Evolutionary conservation across 2,329 filamentous ascomycete species (phyloP), one percentile per base, ranked within the genome.

Genomic region (Xylaria sp.): DNA sequence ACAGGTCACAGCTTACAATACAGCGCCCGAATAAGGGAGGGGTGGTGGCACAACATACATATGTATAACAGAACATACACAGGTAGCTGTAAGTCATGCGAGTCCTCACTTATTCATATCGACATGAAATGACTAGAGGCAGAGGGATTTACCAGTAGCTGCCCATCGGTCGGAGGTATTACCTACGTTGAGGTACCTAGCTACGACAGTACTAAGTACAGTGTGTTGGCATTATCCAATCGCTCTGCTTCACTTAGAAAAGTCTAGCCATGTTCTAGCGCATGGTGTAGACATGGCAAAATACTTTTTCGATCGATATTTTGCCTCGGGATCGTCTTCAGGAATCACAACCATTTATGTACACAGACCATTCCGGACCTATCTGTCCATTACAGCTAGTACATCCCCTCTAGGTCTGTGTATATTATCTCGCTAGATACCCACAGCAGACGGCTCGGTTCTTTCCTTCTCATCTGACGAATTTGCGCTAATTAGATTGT

Each of bases 281-380:
- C 25, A 31, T 10, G 31, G 39, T 39, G 33, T 23, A 56, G 13
- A 56, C 51, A 54, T 54, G 33, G 33, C 2, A 36, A 15, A 56
- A 41, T 15, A 43, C 36, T 20, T 23, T 23, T 39, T 49, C n/a
- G 46, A 61, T 61, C 58, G 58, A 51, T 28, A 13, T 31, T 48
- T 60, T 60, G 57, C 57, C 4, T 60, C n/a, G 46, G 31, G 59
- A 62, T 62, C 59, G 59, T 31, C 20, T 25, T 58, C 23, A n/a
- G 18, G 12, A 18, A 58, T 58, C 39, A 31, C 23, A 12, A 12
- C 8, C 25, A 56, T 56, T n/a, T 20, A 48, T 18, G n/a, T n/a
- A 48, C 46, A 48, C 41, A 20, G 46, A 9, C n/a, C n/a, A 48
- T 18, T 15, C 41, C 18, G 41, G 18, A n/a, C 41, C 6, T 46